Evolutionary conservation across 2,329 filamentous ascomycete species (phyloP).

Genomic region (Fusarium sp.): DNA sequence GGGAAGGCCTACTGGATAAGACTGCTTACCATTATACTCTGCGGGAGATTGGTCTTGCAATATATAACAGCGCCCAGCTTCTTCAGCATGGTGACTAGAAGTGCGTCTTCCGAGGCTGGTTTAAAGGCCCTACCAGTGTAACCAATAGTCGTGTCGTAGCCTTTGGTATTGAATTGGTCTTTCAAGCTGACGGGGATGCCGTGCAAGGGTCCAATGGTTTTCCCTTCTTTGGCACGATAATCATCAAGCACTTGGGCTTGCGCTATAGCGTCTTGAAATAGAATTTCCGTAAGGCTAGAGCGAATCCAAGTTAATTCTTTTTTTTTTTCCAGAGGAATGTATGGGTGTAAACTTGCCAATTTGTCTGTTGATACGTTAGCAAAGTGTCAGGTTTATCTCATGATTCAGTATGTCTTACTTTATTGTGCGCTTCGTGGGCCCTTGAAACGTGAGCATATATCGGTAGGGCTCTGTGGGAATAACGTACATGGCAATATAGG

Average conservation of each 20-base stretch:
- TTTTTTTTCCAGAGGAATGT: accelerated
- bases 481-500: slow-evolving; percentile 21
- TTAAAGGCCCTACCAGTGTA: slow-evolving; percentile 62
- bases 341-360: slow-evolving; percentile 2
- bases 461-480: accelerated
- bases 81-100: slow-evolving; percentile 59
- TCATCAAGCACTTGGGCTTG: slow-evolving; percentile 30
- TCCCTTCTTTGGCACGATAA: not conserved
- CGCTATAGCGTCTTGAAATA: slow-evolving; percentile 33
- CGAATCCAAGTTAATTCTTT: accelerated
- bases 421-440: slow-evolving; percentile 19
- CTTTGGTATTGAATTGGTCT: slow-evolving; percentile 69
- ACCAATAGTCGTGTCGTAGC: slow-evolving; percentile 65
- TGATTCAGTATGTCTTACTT: not conserved
- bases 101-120: slow-evolving; percentile 58
- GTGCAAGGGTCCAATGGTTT: slow-evolving; percentile 27
- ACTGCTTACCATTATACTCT: slow-evolving; percentile 26
- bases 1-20: accelerated
- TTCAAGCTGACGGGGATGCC: slow-evolving; percentile 52
- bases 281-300: slow-evolving; percentile 24
- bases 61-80: slow-evolving; percentile 61
- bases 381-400: accelerated
- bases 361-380: slow-evolving; percentile 11
- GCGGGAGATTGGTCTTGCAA: slow-evolving; percentile 44
- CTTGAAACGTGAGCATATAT: not conserved